Evolutionary conservation across 805 yeast genomes (phyloP).

Genomic region (Komagataella phaffii): DNA sequence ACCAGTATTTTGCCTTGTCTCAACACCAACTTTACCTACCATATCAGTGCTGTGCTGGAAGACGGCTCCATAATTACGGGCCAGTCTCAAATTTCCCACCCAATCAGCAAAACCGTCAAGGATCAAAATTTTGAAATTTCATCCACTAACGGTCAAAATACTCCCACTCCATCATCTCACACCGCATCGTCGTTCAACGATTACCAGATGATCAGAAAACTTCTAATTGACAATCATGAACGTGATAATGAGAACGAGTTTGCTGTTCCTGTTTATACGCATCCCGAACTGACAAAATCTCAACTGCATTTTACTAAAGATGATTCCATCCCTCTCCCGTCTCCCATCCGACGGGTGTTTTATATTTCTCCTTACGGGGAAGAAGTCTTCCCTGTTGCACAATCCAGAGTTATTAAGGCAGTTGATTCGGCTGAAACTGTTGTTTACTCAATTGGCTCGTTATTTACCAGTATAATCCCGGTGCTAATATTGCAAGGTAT

Average conservation of each 20-base stretch:
- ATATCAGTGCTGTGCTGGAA: conserved; percentile 61
- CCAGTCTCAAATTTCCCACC: conserved; percentile 90
- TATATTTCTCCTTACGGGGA: conserved; percentile 84
- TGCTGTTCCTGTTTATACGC: conserved; percentile 56
- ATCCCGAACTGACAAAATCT: conserved; percentile 63
- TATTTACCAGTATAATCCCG: conserved; percentile 81
- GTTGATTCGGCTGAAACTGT: conserved; percentile 39
- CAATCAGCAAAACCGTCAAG: conserved; percentile 23
- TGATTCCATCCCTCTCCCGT: conserved; percentile 44
- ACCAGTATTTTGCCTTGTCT: conserved; percentile 65
- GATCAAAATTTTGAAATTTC: conserved; percentile 8
- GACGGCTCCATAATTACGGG: conserved; percentile 75
- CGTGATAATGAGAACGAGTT: conserved; percentile 32
- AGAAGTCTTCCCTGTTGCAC: conserved; percentile 69
- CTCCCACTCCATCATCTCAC: conserved; percentile 1
- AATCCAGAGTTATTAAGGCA: conserved; percentile 40
- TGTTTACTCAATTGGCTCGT: conserved; percentile 73
- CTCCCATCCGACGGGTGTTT: conserved; percentile 61
- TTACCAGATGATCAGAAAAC: conserved; percentile 12
- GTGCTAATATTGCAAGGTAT: conserved; percentile 61
- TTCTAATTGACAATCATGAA: conserved; percentile 13
- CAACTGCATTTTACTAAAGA: conserved; percentile 64
- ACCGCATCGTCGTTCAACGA: not conserved
- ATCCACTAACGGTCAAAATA: not conserved
- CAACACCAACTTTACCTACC: conserved; percentile 75